A percentile compares a stretch with the other conserved stretches of the same genome.
phyloP scores from a whole-genome alignment of 2,329 filamentous ascomycete species.

The Fusarium papillatum region DNA sequence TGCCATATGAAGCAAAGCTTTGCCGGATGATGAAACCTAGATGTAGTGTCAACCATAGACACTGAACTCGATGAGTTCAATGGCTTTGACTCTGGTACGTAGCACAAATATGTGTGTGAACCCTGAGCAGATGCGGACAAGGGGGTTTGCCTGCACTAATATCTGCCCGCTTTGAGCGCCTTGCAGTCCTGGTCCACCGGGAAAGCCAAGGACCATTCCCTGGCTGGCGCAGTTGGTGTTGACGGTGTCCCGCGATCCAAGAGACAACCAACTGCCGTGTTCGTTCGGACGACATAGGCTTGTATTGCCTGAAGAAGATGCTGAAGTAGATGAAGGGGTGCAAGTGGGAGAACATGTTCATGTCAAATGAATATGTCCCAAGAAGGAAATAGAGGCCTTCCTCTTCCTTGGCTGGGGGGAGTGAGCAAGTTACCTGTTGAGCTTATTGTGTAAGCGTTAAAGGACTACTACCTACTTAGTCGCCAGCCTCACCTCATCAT shows the following conservation, averaged over 20 bases:
- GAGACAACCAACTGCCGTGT: conserved; percentile 24
- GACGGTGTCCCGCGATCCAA: conserved; percentile 23
- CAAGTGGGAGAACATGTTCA: neutral
- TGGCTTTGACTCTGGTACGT: neutral
- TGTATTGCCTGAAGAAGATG: neutral
- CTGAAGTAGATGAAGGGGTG: neutral
- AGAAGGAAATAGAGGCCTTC: neutral
- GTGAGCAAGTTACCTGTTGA: neutral
- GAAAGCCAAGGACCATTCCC: conserved; percentile 16
- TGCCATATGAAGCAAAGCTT: neutral
- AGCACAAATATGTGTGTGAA: conserved; percentile 35
- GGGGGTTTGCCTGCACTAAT: conserved; percentile 37
- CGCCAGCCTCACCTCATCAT: neutral
- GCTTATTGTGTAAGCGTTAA: neutral
- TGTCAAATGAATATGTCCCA: neutral
- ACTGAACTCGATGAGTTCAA: conserved; percentile 12
- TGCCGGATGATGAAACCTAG: conserved; percentile 26
- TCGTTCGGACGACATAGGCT: neutral
- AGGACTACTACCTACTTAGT: neutral
- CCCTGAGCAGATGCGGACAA: conserved; percentile 38
- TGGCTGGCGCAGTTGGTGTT: conserved; percentile 31
- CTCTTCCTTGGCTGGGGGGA: neutral
- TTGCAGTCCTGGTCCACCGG: conserved; percentile 38
- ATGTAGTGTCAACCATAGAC: conserved; percentile 14
- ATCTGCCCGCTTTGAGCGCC: conserved; percentile 39